Evolutionary conservation across 2,329 filamentous ascomycete genomes (phyloP).

Genomic region (Penicillium expansum): DNA sequence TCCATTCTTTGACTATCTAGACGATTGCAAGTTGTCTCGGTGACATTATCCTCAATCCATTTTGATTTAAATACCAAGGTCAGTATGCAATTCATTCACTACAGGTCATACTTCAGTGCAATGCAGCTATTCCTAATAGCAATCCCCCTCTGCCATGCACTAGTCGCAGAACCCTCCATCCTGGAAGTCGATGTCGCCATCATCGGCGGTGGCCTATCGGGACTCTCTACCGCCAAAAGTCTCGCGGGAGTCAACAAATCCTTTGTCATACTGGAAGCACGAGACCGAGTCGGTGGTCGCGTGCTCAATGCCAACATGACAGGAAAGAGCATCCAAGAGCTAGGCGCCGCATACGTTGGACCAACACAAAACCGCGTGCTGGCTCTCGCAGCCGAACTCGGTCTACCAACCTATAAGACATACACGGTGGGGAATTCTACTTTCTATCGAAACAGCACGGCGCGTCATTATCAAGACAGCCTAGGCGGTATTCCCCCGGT

Average conservation of each 20-base stretch:
- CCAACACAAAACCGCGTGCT: constrained; percentile 26
- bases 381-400: constrained; percentile 19
- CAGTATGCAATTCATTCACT: not conserved
- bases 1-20: no score
- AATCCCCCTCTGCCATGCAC: not conserved
- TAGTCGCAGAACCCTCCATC: not conserved
- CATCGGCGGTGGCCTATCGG: constrained; percentile 1
- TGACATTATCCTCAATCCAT: not conserved
- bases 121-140: not conserved
- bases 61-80: not conserved
- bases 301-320: constrained; percentile 13
- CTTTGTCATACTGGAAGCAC: constrained; percentile 17
- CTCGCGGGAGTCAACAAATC: constrained; percentile 8
- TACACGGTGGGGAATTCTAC: constrained; percentile 12
- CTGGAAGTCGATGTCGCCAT: constrained; percentile 1
- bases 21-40: not conserved
- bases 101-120: no score
- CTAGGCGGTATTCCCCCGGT: constrained; percentile 4
- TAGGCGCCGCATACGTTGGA: constrained; percentile 28
- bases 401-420: constrained; percentile 17
- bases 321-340: constrained; percentile 21
- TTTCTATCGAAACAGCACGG: not conserved
- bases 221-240: constrained; percentile 5
- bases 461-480: not conserved
- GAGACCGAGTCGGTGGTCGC: constrained; percentile 20